A percentile compares a stretch with the other conserved stretches of the same genome.
These are phyloP conservation scores for Neocallimastix lanati DNA, from an alignment of 192 early-diverging fungal genomes.

Conservation along the genomic window DNA sequence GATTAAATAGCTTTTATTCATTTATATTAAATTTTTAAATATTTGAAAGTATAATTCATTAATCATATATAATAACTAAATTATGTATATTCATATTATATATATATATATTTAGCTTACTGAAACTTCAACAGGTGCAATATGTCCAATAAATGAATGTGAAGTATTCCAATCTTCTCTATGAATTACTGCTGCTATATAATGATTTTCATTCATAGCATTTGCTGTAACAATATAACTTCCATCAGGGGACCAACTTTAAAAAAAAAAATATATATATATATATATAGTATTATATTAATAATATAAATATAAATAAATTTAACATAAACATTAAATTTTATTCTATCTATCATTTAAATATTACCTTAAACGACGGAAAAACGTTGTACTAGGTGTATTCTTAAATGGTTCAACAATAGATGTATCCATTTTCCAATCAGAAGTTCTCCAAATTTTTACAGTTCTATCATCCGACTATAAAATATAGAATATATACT, in stretches of 20 bases:
- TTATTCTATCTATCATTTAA: too few species aligned
- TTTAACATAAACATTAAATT: too few species aligned
- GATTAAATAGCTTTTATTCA: conserved; percentile 44
- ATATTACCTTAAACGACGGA: conserved; percentile 56
- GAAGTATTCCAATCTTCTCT: conserved; percentile 61
- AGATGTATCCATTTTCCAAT: conserved; percentile 64
- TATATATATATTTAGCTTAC: conserved; percentile 11
- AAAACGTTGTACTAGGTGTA: conserved; percentile 76
- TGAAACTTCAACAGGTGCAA: conserved; percentile 69
- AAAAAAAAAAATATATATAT: too few species aligned
- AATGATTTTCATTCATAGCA: conserved; percentile 59
- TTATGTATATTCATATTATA: too few species aligned
- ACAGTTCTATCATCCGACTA: conserved; percentile 79
- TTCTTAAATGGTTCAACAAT: conserved; percentile 53
- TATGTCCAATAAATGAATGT: conserved; percentile 73
- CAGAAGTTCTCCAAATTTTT: conserved; percentile 67
- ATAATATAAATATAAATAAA: too few species aligned
- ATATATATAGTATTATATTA: too few species aligned
- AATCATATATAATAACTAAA: too few species aligned
- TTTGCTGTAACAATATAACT: conserved; percentile 75
- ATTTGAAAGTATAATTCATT: too few species aligned
- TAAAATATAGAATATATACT: background rate
- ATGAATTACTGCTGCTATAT: conserved; percentile 60
- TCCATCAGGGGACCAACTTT: conserved; percentile 94
- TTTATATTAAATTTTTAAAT: too few species aligned